phyloP scores from a whole-genome alignment of 768 basidiomycete genomes.

The Naganishia randhawae region DNA sequence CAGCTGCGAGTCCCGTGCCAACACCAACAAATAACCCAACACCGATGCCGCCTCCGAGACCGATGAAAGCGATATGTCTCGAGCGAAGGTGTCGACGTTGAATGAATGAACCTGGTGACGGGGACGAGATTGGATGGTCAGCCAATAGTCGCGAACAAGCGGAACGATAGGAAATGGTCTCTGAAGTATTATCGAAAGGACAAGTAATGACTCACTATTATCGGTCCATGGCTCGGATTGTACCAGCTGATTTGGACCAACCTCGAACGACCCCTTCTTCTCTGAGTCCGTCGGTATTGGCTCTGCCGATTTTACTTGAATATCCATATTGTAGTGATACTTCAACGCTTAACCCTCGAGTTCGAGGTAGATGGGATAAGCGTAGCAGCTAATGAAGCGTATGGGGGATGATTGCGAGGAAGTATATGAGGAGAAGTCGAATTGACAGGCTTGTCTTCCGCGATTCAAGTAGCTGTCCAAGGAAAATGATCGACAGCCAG shows the following conservation, averaged over 20 bases:
- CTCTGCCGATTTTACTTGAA: not conserved
- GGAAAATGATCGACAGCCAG: too few relatives aligned
- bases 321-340: conserved; percentile 13
- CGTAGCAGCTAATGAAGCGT: too few relatives aligned
- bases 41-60: conserved; percentile 48
- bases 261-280: conserved; percentile 6
- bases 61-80: conserved; percentile 31
- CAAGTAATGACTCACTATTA: not conserved
- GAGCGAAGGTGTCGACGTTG: conserved; percentile 25
- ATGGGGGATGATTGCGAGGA: too few relatives aligned
- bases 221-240: conserved; percentile 16
- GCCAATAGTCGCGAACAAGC: not conserved
- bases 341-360: too few relatives aligned
- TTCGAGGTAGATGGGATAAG: too few relatives aligned
- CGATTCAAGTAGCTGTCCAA: too few relatives aligned
- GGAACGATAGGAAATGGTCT: not conserved
- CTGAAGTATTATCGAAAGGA: not conserved
- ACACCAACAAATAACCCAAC: conserved; percentile 62
- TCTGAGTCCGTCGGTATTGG: conserved; percentile 3
- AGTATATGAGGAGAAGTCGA: too few relatives aligned
- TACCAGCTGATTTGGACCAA: not conserved
- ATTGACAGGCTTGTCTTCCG: too few relatives aligned
- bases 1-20: conserved; percentile 55
- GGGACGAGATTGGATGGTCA: not conserved
- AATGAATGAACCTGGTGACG: conserved; percentile 6